Base-by-base conservation (phyloP, 2,329 filamentous ascomycete species). In the Ramularia endophylla region DNA sequence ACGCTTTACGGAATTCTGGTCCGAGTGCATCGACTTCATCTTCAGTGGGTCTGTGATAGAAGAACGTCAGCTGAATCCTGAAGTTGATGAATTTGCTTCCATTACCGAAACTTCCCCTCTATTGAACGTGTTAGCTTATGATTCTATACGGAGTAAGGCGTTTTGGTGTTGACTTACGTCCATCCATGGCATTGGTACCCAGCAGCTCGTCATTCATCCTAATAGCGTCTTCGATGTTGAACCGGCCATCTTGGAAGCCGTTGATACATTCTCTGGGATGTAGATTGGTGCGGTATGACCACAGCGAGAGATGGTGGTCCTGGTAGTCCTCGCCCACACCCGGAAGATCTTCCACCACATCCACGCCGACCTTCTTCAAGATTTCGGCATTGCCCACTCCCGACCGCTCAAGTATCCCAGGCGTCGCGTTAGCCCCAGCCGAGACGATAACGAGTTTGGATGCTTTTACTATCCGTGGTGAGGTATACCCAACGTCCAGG, bases 101-200 rank as follows among this genome's bases (percentile, higher is more conserved):
- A 6, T 25, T 25, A 25, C 22, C 22, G 22, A 18, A 81, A 57
- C 53, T 81, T 81, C 36, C 66, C 67, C 3, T 65, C n/a, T n/a
- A n/a, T n/a, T n/a, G n/a, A n/a, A n/a, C n/a, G n/a, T n/a, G n/a
- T n/a, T n/a, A n/a, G n/a, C n/a, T n/a, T n/a, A n/a, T n/a, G n/a
- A n/a, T n/a, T n/a, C n/a, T n/a, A n/a, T n/a, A n/a, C n/a, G n/a
- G n/a, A n/a, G n/a, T n/a, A n/a, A n/a, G n/a, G n/a, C n/a, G n/a
- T n/a, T n/a, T n/a, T n/a, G n/a, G n/a, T n/a, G n/a, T n/a, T n/a
- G n/a, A 52, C 51, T 44, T 34, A 54, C 51, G 53, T n/a, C 74
- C 62, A 44, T 81, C 78, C 46, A 77, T 67, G 1, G 60, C 67
- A 43, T 81, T 81, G 71, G 75, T 80, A 4, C 77, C 75, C 1